Base-by-base conservation (phyloP, 1,284 basidiomycete genomes). In the Peniophora sp. region DNA sequence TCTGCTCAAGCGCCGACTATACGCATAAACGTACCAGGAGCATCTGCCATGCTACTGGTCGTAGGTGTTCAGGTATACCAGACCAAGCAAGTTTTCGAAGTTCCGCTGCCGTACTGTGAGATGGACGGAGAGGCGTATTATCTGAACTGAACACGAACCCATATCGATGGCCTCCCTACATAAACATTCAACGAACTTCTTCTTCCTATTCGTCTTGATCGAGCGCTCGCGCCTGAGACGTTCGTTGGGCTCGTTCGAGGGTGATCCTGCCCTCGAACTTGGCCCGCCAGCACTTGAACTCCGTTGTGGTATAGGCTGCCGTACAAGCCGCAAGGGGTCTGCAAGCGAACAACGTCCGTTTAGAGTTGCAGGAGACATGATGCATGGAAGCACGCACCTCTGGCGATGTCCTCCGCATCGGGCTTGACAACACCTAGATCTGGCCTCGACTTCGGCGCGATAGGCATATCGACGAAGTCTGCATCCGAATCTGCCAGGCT, bases 71-170 rank as follows among this genome's bases (percentile, higher is more conserved):
- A 1, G 97, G 96, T 17, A 98, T 87, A 16, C 97, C 97, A 47
- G 88, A 88, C 96, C 96, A 99, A n/a, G 94, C 87, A 27, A 97
- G 77, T 59, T 91, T 89, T 45, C 93, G 78, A 53, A 99, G 74
- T 64, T 91, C 86, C 19, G 81, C 89, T 91, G 59, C 51, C 27
- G 19, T 23, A 17, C 16, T 32, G n/a, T 36, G 38, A 47, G 17
- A 51, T 43, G 34, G n/a, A 50, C 22, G 50, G 32, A 19, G 32
- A 48, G 24, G 16, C 12, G n/a, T n/a, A n/a, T n/a, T n/a, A n/a
- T n/a, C n/a, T 23, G 17, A 44, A 12, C 12, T 32, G 22, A 34
- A 36, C 51, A 68, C 77, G 51, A 59, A 89, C 89, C 78, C 51
- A 93, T 87, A 59, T 87, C 85, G 39, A 92, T 79, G 57, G 89